Base-by-base conservation (phyloP, 805 yeast genomes). In the Saturnispora hagleri region DNA sequence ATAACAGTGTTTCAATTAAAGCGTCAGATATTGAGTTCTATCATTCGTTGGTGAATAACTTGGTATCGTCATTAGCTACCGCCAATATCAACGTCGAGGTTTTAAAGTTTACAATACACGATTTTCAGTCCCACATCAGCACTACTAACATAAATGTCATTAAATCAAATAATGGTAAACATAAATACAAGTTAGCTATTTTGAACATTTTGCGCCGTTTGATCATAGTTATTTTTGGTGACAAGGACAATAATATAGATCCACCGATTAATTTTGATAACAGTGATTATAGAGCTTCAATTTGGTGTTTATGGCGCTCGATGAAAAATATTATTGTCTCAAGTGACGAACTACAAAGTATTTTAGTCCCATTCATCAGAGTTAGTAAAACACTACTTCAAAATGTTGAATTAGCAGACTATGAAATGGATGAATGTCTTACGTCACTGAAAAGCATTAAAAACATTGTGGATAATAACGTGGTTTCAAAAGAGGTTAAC, bases 391-490 rank as follows among this genome's bases (percentile, higher is more conserved):
- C 53, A n/a, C 31, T 62, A 15, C 33, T 53, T 9, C 46, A 17
- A 9, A 40, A 43, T 18, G 22, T 41, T 2, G 46, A 27, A 12
- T 46, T 38, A 35, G 28, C 50, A 35, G 49, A 33, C 0, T 51
- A 36, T 5, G 84, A 81, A 55, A 73, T 71, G 51, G 81, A 77
- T 2, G 74, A 77, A 49, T 64, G 82, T 24, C 76, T 76, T 35
- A 47, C n/a, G 3, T 13, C 18, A 4, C 27, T 49, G 15, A 24
- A 22, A 52, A 1, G 60, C 64, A 36, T 52, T 74, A 41, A 54
- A 55, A 2, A 54, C 53, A 4, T 58, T 73, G 6, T 52, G 60
- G 9, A 60, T 59, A 75, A 81, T n/a, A 67, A 80, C 2, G 73
- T 82, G 13, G 73, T 83, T 15, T 62, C 60, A 27, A 65, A 63